A percentile compares a stretch with the other conserved stretches of the same genome.
phyloP scores from a whole-genome alignment of 768 basidiomycete species.

The Suillus subluteus region DNA sequence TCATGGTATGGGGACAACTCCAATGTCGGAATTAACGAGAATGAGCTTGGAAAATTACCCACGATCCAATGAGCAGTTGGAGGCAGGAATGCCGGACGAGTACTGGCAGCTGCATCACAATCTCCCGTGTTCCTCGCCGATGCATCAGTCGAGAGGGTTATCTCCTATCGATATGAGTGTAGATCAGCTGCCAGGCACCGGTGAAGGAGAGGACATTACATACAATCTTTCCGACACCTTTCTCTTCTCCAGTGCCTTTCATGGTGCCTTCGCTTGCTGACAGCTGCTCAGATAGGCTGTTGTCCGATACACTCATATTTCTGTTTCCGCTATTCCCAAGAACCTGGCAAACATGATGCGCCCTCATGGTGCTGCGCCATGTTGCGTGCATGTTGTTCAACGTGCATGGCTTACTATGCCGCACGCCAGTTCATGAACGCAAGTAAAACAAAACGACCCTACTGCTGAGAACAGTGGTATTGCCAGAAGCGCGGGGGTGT shows the following conservation, averaged over 20 bases:
- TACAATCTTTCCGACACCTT: background rate
- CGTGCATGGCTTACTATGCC: background rate
- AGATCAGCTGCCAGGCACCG: background rate
- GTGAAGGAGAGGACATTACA: background rate
- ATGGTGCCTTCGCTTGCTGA: background rate
- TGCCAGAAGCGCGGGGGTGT: background rate
- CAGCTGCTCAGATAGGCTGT: background rate
- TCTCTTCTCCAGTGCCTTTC: background rate
- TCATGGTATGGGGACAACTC: background rate
- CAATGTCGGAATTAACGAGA: background rate
- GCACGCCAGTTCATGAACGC: background rate
- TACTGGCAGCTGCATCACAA: background rate
- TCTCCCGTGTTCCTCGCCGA: background rate
- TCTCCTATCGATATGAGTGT: constrained; percentile 8
- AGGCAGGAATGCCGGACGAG: background rate
- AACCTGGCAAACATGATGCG: background rate
- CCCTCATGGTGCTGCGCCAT: background rate
- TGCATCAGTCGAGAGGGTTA: constrained; percentile 2
- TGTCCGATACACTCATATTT: background rate
- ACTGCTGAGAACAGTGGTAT: background rate
- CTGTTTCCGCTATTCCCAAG: background rate
- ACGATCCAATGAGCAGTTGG: background rate
- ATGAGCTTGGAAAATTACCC: no score
- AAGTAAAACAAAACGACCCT: background rate
- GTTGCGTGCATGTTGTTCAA: background rate